Conservation (phyloP, 805 yeast genomes). For the Tetrapisispora nanseiensis region DNA sequence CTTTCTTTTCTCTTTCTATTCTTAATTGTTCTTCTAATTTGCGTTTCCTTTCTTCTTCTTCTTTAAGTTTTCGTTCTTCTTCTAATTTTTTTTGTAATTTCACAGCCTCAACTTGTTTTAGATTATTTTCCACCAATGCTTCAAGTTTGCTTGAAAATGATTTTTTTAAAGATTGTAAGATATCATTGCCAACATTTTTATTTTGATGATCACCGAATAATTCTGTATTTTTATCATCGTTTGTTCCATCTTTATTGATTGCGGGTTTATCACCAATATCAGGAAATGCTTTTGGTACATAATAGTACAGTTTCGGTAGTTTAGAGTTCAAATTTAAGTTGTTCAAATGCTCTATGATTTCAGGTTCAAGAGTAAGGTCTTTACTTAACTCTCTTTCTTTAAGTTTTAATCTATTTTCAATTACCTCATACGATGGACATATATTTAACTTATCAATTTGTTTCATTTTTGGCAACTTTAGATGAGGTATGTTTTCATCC, state of each 20-base stretch:
- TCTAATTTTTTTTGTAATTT: constrained; percentile 5
- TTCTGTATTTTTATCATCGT: neutral
- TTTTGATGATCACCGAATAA: neutral
- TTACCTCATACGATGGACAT: too few species aligned
- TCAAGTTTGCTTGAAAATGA: constrained; percentile 7
- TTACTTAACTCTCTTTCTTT: neutral
- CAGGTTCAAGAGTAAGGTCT: neutral
- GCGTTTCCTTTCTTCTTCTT: constrained; percentile 3
- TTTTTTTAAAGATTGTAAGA: constrained; percentile 4
- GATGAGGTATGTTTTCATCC: constrained; percentile 3
- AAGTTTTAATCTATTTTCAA: too few species aligned
- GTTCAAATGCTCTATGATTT: neutral
- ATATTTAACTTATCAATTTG: neutral
- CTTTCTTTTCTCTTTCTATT: constrained; percentile 31
- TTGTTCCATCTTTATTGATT: too few species aligned
- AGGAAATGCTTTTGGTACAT: neutral
- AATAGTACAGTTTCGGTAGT: neutral
- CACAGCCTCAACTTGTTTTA: constrained; percentile 3
- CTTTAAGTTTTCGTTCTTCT: constrained; percentile 3
- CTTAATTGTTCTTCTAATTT: constrained; percentile 3
- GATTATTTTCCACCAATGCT: constrained; percentile 7
- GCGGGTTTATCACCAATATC: neutral
- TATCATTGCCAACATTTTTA: neutral
- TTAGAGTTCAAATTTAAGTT: constrained; percentile 1
- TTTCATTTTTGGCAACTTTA: constrained; percentile 1